These are phyloP conservation scores for Pilobolus umbonatus DNA, from an alignment of 192 early-diverging fungal genomes.

Conservation along the genomic window DNA sequence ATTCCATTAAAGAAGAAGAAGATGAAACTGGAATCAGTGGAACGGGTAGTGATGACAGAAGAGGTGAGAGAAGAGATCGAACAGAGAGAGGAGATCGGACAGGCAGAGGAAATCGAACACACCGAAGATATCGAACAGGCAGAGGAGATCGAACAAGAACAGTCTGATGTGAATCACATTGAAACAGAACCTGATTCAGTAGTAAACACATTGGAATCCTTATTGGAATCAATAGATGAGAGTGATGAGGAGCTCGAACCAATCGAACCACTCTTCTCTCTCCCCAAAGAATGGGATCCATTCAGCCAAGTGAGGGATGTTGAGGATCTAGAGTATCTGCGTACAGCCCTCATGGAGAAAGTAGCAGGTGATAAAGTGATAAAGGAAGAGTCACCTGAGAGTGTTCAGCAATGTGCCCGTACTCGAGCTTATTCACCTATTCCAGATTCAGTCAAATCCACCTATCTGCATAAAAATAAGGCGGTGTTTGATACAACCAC, in stretches of 20 bases:
- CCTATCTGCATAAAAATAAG: conserved; percentile 52
- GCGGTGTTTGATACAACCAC: conserved; percentile 32
- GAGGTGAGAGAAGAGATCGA: too few relatives aligned
- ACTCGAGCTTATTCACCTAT: conserved; percentile 78
- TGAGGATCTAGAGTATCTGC: conserved; percentile 47
- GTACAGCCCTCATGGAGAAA: conserved; percentile 33
- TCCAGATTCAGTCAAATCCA: conserved; percentile 58
- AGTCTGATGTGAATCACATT: too few relatives aligned
- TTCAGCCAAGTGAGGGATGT: conserved; percentile 26
- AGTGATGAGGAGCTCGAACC: background rate
- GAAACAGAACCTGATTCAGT: too few relatives aligned
- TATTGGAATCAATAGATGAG: background rate
- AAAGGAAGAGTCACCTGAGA: background rate
- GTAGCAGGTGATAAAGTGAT: background rate
- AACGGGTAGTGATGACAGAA: too few relatives aligned
- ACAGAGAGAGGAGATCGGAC: too few relatives aligned
- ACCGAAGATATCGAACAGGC: too few relatives aligned
- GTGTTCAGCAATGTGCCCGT: conserved; percentile 71
- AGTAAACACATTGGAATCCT: too few relatives aligned
- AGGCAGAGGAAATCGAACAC: too few relatives aligned
- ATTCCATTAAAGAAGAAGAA: too few relatives aligned
- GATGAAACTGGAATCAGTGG: too few relatives aligned
- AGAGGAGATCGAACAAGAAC: too few relatives aligned
- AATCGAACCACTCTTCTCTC: background rate
- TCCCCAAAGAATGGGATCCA: conserved; percentile 26